Evolutionary conservation across 768 basidiomycete species (phyloP).

Genomic region (Boletellus sp.): DNA sequence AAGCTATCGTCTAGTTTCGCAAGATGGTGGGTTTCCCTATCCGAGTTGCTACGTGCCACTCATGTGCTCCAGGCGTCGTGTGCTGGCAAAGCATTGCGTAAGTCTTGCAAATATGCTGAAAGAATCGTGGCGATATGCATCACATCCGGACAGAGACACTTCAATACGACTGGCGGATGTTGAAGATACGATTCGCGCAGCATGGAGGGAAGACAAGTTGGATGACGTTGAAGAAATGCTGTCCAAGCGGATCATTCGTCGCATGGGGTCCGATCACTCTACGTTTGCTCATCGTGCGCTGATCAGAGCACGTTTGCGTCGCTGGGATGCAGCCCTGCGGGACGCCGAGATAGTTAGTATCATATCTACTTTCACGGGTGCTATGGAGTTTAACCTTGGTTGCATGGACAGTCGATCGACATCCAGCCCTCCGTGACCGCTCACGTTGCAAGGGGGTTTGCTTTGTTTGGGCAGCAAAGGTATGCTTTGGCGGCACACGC

Average conservation of each 20-base stretch:
- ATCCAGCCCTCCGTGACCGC: slow-evolving; percentile 4
- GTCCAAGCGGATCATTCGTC: too few relatives aligned
- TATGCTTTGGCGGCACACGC: not conserved
- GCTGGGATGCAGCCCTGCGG: not conserved
- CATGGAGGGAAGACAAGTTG: too few relatives aligned
- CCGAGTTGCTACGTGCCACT: not conserved
- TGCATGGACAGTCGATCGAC: not conserved
- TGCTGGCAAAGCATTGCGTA: not conserved
- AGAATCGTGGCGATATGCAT: not conserved
- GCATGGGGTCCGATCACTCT: too few relatives aligned
- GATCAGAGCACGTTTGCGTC: too few relatives aligned
- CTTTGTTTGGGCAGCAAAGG: slow-evolving; percentile 3
- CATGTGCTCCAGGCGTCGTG: not conserved
- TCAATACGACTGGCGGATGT: too few relatives aligned
- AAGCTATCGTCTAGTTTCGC: slow-evolving; percentile 1
- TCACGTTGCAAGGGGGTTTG: slow-evolving; percentile 2
- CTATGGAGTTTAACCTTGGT: not conserved
- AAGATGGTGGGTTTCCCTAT: not conserved
- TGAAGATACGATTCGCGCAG: too few relatives aligned
- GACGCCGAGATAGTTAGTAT: slow-evolving; percentile 5
- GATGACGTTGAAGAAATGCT: too few relatives aligned
- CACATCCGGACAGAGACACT: not conserved
- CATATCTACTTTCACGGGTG: not conserved
- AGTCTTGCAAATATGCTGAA: not conserved
- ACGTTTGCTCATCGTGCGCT: too few relatives aligned